Percentiles rank a stretch among this genome's conserved stretches.
These are phyloP conservation scores for Neurospora tetraspora DNA, from an alignment of 495 filamentous ascomycete genomes.

Conservation along the genomic window DNA sequence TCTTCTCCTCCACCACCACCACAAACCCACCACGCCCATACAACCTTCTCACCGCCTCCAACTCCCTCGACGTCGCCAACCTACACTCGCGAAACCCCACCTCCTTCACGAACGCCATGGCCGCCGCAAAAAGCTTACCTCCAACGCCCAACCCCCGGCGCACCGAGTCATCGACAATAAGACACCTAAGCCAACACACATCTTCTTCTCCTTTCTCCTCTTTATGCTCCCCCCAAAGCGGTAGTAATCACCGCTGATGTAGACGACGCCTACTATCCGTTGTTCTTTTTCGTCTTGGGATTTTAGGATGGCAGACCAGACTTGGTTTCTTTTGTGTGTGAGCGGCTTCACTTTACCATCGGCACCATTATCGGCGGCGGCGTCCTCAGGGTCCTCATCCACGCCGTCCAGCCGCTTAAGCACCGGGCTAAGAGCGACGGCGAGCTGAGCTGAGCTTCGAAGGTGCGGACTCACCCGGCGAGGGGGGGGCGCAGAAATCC, in stretches of 20 bases:
- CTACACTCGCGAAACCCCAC: constrained; percentile 16
- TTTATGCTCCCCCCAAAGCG: background rate
- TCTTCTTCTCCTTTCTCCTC: background rate
- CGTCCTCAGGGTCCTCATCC: background rate
- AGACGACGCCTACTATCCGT: constrained; percentile 20
- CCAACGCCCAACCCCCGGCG: constrained; percentile 19
- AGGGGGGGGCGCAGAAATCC: constrained; percentile 12
- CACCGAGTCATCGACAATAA: constrained; percentile 20
- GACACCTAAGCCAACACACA: constrained; percentile 17
- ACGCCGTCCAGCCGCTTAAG: constrained; percentile 12
- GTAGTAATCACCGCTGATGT: constrained; percentile 17
- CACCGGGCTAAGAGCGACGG: constrained; percentile 4
- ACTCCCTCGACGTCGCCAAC: constrained; percentile 12
- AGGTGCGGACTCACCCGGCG: constrained; percentile 13
- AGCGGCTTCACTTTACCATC: background rate
- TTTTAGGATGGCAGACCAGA: constrained; percentile 18
- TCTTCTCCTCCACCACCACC: constrained; percentile 4
- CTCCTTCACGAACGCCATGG: constrained; percentile 21
- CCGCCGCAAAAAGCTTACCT: constrained; percentile 14
- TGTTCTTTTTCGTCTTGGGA: background rate
- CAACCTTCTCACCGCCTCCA: constrained; percentile 14
- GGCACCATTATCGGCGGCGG: background rate
- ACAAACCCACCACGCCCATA: constrained; percentile 19
- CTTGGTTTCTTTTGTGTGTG: constrained; percentile 8
- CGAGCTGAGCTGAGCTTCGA: constrained; percentile 13